A percentile compares a stretch with the other conserved stretches of the same genome.
These are phyloP conservation scores for Neocucurbitaria cava DNA, from an alignment of 2,329 filamentous ascomycete genomes.

Conservation along the genomic window DNA sequence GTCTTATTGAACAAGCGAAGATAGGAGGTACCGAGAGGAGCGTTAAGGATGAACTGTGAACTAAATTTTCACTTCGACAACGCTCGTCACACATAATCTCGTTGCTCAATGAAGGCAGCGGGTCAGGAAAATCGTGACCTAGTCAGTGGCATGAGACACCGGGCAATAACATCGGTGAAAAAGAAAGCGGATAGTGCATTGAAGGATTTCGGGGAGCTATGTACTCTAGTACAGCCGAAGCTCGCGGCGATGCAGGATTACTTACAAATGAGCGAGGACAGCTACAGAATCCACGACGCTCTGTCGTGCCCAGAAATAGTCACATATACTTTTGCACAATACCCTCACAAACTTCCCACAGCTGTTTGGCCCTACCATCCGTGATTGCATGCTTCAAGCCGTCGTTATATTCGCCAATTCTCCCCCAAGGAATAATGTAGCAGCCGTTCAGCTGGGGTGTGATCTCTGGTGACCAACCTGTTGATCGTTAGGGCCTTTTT, in stretches of 20 bases:
- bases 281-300: too few relatives aligned
- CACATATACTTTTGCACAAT: background rate
- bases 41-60: slow-evolving; percentile 38
- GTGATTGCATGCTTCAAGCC: slow-evolving; percentile 28
- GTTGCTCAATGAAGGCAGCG: background rate
- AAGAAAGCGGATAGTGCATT: too few relatives aligned
- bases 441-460: slow-evolving; percentile 33
- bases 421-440: slow-evolving; percentile 57
- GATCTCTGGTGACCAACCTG: slow-evolving; percentile 12
- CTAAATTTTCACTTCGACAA: background rate
- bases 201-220: background rate
- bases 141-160: too few relatives aligned
- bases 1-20: slow-evolving; percentile 50
- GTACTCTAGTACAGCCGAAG: too few relatives aligned
- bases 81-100: background rate
- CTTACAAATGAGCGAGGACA: too few relatives aligned
- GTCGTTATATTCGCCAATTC: slow-evolving; percentile 13
- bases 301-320: background rate
- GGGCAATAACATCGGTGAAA: too few relatives aligned
- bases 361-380: slow-evolving; percentile 47
- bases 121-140: too few relatives aligned
- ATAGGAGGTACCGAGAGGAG: slow-evolving; percentile 19
- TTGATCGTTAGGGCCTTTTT: background rate
- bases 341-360: slow-evolving; percentile 54
- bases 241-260: too few relatives aligned